phyloP scores from a whole-genome alignment of 371 early-diverging fungal genomes.

The Parasitella parasitica region DNA sequence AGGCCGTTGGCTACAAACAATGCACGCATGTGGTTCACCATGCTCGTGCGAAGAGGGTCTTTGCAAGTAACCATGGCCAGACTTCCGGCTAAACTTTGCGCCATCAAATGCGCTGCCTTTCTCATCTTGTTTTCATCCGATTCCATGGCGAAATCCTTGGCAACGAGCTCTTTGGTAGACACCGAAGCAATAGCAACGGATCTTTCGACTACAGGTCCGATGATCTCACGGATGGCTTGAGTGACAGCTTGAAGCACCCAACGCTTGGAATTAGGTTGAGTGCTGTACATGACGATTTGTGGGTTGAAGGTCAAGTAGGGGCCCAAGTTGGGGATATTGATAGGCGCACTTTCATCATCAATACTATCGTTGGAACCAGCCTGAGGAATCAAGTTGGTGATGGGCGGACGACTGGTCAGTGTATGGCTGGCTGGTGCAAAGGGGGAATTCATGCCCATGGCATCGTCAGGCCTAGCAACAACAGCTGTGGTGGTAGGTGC shows the following conservation, averaged over 20 bases:
- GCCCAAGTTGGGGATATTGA: slow-evolving; percentile 62
- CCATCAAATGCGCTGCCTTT: slow-evolving; percentile 93
- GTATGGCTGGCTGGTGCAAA: slow-evolving; percentile 3
- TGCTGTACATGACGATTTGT: slow-evolving; percentile 67
- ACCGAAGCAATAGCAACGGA: slow-evolving; percentile 90
- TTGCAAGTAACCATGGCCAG: slow-evolving; percentile 91
- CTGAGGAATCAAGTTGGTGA: slow-evolving; percentile 11
- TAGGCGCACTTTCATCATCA: slow-evolving; percentile 17
- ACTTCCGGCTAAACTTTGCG: slow-evolving; percentile 73
- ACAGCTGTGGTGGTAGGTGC: slow-evolving; percentile 5
- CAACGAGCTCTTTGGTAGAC: slow-evolving; percentile 86
- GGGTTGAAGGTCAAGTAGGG: slow-evolving; percentile 74
- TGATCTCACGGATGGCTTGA: slow-evolving; percentile 85
- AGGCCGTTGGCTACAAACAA: slow-evolving; percentile 78
- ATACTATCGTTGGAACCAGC: background rate
- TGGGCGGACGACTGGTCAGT: slow-evolving; percentile 4
- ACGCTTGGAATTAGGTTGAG: slow-evolving; percentile 80
- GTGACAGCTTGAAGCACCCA: slow-evolving; percentile 87
- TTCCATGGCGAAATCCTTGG: slow-evolving; percentile 94
- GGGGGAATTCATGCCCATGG: slow-evolving; percentile 14
- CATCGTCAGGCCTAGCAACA: slow-evolving; percentile 28
- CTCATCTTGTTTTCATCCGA: slow-evolving; percentile 91
- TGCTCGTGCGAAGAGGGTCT: slow-evolving; percentile 89
- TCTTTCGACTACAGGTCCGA: slow-evolving; percentile 87
- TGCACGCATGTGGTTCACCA: slow-evolving; percentile 74